Evolutionary conservation across 768 basidiomycete genomes (phyloP).

Genomic region (Gautieria morchelliformis): DNA sequence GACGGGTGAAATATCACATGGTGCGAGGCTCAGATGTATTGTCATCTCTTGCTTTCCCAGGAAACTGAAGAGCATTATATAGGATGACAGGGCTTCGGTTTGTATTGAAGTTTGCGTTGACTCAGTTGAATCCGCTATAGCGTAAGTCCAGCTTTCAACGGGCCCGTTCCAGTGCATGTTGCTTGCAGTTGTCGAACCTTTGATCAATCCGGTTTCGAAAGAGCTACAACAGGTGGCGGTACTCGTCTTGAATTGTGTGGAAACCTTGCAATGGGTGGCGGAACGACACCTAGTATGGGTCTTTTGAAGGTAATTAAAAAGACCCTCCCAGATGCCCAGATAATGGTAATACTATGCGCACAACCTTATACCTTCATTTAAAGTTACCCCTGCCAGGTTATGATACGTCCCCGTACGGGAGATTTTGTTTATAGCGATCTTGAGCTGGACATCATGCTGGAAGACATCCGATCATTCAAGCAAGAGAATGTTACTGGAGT

Average conservation of each 20-base stretch:
- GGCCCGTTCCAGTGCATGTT: slow-evolving; percentile 3
- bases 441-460: slow-evolving; percentile 65
- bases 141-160: slow-evolving; percentile 33
- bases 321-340: slow-evolving; percentile 28
- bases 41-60: no score
- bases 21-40: no score
- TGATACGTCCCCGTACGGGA: slow-evolving; percentile 73
- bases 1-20: no score
- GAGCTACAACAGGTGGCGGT: slow-evolving; percentile 63
- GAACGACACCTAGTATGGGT: slow-evolving; percentile 75
- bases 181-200: neutral
- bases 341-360: slow-evolving; percentile 43
- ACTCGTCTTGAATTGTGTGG: slow-evolving; percentile 71
- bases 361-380: neutral
- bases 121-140: slow-evolving; percentile 60
- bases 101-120: slow-evolving; percentile 65
- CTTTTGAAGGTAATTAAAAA: slow-evolving; percentile 50
- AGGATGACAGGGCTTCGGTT: neutral
- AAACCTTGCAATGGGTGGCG: slow-evolving; percentile 65
- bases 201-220: slow-evolving; percentile 18
- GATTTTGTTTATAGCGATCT: slow-evolving; percentile 65
- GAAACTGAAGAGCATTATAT: no score
- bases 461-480: slow-evolving; percentile 60
- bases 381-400: slow-evolving; percentile 35
- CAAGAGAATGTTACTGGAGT: slow-evolving; percentile 49